Conservation (phyloP, 768 basidiomycete genomes). For the Suillus occidentalis region DNA sequence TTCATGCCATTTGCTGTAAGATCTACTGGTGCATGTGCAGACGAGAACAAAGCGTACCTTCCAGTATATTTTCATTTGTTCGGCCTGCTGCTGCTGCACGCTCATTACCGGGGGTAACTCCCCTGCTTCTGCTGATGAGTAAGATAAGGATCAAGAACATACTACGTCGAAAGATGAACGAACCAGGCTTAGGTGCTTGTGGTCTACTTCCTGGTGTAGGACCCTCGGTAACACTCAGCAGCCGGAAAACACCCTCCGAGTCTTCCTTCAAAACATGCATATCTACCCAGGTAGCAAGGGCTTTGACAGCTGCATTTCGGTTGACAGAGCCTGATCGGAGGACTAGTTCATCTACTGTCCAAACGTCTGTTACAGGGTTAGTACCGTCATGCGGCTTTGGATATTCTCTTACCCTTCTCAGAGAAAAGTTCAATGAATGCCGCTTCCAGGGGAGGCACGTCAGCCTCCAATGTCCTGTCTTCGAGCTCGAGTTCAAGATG, state of each 20-base stretch:
- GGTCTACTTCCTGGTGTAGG: constrained; percentile 27
- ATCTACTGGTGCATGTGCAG: constrained; percentile 3
- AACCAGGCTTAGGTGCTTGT: constrained; percentile 27
- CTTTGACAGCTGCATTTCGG: constrained; percentile 63
- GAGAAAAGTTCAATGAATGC: constrained; percentile 87
- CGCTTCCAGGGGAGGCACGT: constrained; percentile 88
- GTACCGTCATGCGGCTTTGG: neutral
- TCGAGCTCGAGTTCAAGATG: constrained; percentile 77
- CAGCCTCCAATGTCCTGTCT: constrained; percentile 73
- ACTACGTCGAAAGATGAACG: constrained; percentile 1
- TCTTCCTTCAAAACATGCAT: constrained; percentile 78
- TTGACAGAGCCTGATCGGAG: constrained; percentile 65
- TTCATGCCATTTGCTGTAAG: constrained; percentile 25
- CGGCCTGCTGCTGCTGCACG: constrained; percentile 73
- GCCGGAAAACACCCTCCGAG: constrained; percentile 53
- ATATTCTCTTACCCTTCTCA: constrained; percentile 48
- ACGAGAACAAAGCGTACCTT: constrained; percentile 48
- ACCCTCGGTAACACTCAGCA: constrained; percentile 65
- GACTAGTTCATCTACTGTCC: constrained; percentile 72
- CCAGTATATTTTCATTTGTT: constrained; percentile 89
- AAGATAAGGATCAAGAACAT: neutral
- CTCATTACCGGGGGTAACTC: constrained; percentile 50
- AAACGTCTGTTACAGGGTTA: constrained; percentile 48
- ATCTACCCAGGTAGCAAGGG: constrained; percentile 81
- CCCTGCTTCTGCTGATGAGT: constrained; percentile 40